phyloP scores from a whole-genome alignment of 2,329 filamentous ascomycete genomes.

The Colletotrichum falcatum region DNA sequence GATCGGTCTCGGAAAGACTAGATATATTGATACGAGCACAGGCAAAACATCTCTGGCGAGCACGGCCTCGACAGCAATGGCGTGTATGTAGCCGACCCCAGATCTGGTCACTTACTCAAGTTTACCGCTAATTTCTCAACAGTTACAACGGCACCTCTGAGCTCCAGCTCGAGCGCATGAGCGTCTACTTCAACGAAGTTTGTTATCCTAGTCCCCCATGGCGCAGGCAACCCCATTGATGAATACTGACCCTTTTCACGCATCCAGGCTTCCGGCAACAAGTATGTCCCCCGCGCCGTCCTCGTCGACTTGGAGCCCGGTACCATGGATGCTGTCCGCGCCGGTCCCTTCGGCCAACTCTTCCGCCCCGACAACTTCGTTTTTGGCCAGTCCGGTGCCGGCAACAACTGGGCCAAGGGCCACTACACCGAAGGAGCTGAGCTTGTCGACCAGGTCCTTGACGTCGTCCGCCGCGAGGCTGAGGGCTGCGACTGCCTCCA shows the following conservation, averaged over 20 bases:
- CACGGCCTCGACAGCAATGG: conserved; percentile 98
- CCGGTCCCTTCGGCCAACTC: conserved; percentile 97
- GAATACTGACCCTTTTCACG: conserved; percentile 32
- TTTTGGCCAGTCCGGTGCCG: conserved; percentile 98
- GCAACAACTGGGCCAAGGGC: conserved; percentile 99
- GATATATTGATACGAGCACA: conserved; percentile 57
- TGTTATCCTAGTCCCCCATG: conserved; percentile 41
- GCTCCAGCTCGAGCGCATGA: conserved; percentile 99
- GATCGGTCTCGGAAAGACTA: conserved; percentile 16
- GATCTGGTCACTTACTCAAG: conserved; percentile 31
- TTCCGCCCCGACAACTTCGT: conserved; percentile 99
- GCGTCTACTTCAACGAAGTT: conserved; percentile 95
- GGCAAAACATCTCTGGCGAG: conserved; percentile 87
- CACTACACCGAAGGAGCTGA: conserved; percentile 99
- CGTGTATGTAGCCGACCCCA: conserved; percentile 73
- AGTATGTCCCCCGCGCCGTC: conserved; percentile 99
- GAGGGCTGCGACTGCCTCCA: conserved; percentile 99
- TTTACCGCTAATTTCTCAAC: conserved; percentile 46
- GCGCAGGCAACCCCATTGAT: conserved; percentile 25
- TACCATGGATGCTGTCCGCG: conserved; percentile 99
- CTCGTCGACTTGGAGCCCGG: conserved; percentile 99
- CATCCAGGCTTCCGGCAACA: conserved; percentile 89
- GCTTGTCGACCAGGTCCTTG: conserved; percentile 97
- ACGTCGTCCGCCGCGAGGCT: conserved; percentile 98
- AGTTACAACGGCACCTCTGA: conserved; percentile 98